These are phyloP conservation scores for Alternaria arbusti DNA, from an alignment of 2,329 filamentous ascomycete species.

Conservation along the genomic window DNA sequence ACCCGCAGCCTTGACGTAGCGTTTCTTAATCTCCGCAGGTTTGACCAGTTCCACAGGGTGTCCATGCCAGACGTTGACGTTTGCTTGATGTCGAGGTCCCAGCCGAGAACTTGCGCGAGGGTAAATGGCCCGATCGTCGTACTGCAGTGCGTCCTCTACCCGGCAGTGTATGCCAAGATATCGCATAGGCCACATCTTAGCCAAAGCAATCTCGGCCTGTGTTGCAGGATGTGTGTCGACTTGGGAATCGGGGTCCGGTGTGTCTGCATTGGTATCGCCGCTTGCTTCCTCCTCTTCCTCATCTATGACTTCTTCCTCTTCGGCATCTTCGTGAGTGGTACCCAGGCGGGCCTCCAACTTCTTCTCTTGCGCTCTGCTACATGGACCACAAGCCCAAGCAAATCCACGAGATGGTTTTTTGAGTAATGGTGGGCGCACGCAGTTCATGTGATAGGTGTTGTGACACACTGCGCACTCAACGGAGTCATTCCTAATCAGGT, in stretches of 20 bases:
- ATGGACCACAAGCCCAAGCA: slow-evolving; percentile 96
- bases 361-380: slow-evolving; percentile 92
- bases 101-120: slow-evolving; percentile 92
- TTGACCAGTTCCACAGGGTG: slow-evolving; percentile 90
- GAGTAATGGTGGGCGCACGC: slow-evolving; percentile 85
- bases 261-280: slow-evolving; percentile 67
- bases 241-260: slow-evolving; percentile 56
- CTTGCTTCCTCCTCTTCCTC: slow-evolving; percentile 74
- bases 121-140: slow-evolving; percentile 92
- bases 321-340: slow-evolving; percentile 58
- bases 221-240: slow-evolving; percentile 70
- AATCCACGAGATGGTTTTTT: slow-evolving; percentile 98
- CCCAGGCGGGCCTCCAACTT: slow-evolving; percentile 83
- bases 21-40: slow-evolving; percentile 82
- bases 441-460: slow-evolving; percentile 98
- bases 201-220: slow-evolving; percentile 87
- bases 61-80: slow-evolving; percentile 83
- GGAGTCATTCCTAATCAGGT: slow-evolving; percentile 75
- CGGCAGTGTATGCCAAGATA: slow-evolving; percentile 96
- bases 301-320: slow-evolving; percentile 69
- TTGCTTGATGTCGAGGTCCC: slow-evolving; percentile 89
- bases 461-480: slow-evolving; percentile 96
- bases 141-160: slow-evolving; percentile 92
- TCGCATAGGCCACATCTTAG: slow-evolving; percentile 93
- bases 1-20: slow-evolving; percentile 64